Percentiles rank a stretch among this genome's conserved stretches.
Evolutionary conservation across 495 filamentous ascomycete genomes (phyloP).

Genomic region (Annulohypoxylon stygium): DNA sequence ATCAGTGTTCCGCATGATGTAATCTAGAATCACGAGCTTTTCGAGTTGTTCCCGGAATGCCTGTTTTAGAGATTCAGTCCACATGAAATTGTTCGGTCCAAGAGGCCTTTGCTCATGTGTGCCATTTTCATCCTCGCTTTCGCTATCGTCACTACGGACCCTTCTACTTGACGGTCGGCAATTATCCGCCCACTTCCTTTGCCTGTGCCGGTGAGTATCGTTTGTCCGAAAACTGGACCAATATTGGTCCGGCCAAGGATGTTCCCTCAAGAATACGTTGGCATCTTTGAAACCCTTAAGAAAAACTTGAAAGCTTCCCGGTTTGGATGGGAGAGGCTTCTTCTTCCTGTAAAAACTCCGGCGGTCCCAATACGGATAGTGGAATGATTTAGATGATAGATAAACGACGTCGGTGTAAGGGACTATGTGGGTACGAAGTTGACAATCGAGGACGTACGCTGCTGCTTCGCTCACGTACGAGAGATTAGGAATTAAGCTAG

Average conservation of each 20-base stretch:
- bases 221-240: constrained; percentile 80
- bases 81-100: constrained; percentile 73
- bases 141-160: constrained; percentile 73
- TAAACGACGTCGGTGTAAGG: constrained; percentile 96
- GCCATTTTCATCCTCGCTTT: constrained; percentile 69
- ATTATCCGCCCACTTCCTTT: constrained; percentile 81
- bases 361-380: constrained; percentile 97
- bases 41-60: constrained; percentile 95
- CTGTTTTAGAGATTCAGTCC: constrained; percentile 91
- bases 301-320: constrained; percentile 97
- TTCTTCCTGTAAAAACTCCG: constrained; percentile 87
- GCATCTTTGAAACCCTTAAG: constrained; percentile 97
- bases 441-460: constrained; percentile 92
- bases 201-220: constrained; percentile 77
- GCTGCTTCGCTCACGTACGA: constrained; percentile 99
- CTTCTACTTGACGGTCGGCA: constrained; percentile 79
- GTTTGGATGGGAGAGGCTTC: constrained; percentile 90
- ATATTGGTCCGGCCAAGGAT: constrained; percentile 97
- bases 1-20: constrained; percentile 99
- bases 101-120: constrained; percentile 51
- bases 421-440: constrained; percentile 90
- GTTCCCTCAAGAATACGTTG: constrained; percentile 91
- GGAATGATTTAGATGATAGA: constrained; percentile 95
- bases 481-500: constrained; percentile 92
- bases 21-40: constrained; percentile 97